These are phyloP conservation scores for Albugo candida DNA, from an alignment of 352 stramenopile species.

Conservation along the genomic window DNA sequence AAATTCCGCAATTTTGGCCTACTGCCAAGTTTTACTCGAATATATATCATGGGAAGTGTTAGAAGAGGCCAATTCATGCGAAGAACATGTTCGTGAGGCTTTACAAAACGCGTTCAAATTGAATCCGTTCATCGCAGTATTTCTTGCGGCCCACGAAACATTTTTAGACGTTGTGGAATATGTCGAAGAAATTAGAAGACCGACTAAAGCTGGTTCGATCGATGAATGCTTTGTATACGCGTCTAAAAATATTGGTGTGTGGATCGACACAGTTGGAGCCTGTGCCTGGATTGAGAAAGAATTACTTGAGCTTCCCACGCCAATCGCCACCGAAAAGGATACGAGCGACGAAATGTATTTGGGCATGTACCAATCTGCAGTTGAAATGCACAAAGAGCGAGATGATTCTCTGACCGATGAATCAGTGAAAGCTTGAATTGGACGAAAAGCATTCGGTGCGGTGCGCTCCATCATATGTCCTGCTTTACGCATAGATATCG, in stretches of 20 bases:
- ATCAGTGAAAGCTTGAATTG: too few species aligned
- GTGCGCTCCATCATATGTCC: too few species aligned
- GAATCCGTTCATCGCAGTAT: constrained; percentile 72
- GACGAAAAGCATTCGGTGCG: too few species aligned
- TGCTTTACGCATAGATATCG: too few species aligned
- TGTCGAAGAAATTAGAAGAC: constrained; percentile 59
- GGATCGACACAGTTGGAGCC: constrained; percentile 65
- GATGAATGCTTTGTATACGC: constrained; percentile 72
- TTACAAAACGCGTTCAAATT: constrained; percentile 46
- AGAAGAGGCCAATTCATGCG: constrained; percentile 56
- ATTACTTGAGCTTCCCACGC: constrained; percentile 24
- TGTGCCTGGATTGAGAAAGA: constrained; percentile 73
- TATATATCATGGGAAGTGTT: constrained; percentile 80
- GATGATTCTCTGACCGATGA: constrained; percentile 3
- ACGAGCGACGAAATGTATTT: constrained; percentile 65
- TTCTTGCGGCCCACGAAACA: constrained; percentile 55
- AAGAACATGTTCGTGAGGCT: constrained; percentile 49
- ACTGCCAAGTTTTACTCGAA: constrained; percentile 68
- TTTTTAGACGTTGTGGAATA: constrained; percentile 71
- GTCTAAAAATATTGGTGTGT: constrained; percentile 63
- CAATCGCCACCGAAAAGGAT: constrained; percentile 27
- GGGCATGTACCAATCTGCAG: constrained; percentile 69
- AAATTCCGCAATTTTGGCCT: constrained; percentile 47
- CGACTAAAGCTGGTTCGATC: constrained; percentile 37
- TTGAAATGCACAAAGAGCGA: constrained; percentile 73